phyloP scores from a whole-genome alignment of 306 rosid species.

The Amphicarpaea edgeworthii region DNA sequence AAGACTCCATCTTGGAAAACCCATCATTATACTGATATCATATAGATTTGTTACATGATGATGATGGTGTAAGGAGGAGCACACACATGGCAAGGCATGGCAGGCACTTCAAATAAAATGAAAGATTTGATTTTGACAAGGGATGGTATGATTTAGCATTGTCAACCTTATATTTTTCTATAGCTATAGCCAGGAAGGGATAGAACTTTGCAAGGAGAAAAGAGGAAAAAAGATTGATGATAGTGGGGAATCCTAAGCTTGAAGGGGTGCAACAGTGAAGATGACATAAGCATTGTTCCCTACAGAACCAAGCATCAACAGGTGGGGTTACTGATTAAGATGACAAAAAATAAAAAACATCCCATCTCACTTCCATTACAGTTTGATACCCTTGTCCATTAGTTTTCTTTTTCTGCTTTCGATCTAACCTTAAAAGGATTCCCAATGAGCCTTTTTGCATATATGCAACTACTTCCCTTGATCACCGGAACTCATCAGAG shows the following conservation, averaged over 20 bases:
- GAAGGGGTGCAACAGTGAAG: constrained; percentile 58
- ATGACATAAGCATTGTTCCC: constrained; percentile 79
- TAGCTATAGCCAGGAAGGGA: constrained; percentile 55
- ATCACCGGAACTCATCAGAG: constrained; percentile 33
- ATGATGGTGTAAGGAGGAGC: constrained; percentile 56
- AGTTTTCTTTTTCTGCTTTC: constrained; percentile 34
- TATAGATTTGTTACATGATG: constrained; percentile 47
- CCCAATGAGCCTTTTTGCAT: constrained; percentile 48
- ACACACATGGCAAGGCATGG: constrained; percentile 60
- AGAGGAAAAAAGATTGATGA: constrained; percentile 50
- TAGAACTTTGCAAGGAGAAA: constrained; percentile 50
- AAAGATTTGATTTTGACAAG: constrained; percentile 61
- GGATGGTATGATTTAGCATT: constrained; percentile 46
- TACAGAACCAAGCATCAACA: constrained; percentile 68
- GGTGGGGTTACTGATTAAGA: constrained; percentile 63
- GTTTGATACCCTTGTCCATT: constrained; percentile 43
- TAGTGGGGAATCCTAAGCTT: constrained; percentile 93
- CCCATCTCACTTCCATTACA: constrained; percentile 54
- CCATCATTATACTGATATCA: constrained; percentile 47
- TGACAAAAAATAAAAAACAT: constrained; percentile 47
- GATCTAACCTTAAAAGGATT: constrained; percentile 52
- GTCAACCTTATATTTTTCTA: constrained; percentile 61
- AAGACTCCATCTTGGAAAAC: constrained; percentile 50
- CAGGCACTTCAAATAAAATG: constrained; percentile 58
- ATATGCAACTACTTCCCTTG: constrained; percentile 42